Evolutionary conservation across 2,329 filamentous ascomycete species (phyloP), one percentile per base, ranked within the genome.

Genomic region (Escovopsis sp.): DNA sequence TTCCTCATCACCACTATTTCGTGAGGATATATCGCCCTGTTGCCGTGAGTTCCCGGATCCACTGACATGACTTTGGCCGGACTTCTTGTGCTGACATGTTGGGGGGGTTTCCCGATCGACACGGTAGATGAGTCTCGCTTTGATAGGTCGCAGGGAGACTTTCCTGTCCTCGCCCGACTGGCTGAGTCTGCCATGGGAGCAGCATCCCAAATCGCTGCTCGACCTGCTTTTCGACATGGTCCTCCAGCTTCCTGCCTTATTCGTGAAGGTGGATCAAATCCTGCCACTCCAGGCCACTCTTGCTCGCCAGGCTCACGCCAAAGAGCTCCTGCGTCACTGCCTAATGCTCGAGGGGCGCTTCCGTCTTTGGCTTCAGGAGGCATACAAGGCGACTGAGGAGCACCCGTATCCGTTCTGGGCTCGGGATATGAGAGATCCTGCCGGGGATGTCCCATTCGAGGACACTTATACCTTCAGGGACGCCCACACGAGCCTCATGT

Each of bases 1-100:
- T 77, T 42, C 73, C 73, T 2, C 62, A 68, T 10, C 73, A 77
- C 45, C 72, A 77, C 50, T 75, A 73, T 52, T 77, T 76, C 43
- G 65, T 67, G 23, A 64, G 72, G 10, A 63, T 76, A 5, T 76
- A 70, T 48, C 66, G 73, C 23, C 70, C 68, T 12, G 65, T 60
- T 39, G 68, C 67, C 38, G 72, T 75, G 59, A 60, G 71, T 61
- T 41, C 23, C 38, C 7, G 36, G 30, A 36, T 39, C 43, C 10
- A 9, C 28, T 32, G 18, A 37, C 15, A 37, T 23, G 8, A 15
- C 10, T 34, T 38, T 15, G 19, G 19, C 12, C 7, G 7, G 4
- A 11, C 15, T 15, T 36, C 6, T 15, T 4, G 33, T 12, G 12
- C 18, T 11, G 28, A 32, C 28, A 9, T 11, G 28, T 23, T 28